phyloP scores from a whole-genome alignment of 2,329 filamentous ascomycete species.

The Ceratocystis harringtonii region DNA sequence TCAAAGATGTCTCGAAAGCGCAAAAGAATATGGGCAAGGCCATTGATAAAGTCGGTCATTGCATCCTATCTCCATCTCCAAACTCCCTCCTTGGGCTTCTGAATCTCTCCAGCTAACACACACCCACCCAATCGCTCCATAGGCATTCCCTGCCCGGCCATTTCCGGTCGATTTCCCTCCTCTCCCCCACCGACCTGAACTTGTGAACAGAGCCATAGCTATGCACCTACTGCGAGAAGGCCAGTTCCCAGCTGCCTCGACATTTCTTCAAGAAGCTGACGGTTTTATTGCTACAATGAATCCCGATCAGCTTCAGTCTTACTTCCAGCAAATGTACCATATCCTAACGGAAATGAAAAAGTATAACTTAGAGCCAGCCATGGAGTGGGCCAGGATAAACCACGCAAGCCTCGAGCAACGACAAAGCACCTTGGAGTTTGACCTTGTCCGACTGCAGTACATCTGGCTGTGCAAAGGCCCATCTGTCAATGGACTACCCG shows the following conservation, averaged over 20 bases:
- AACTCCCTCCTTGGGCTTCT: background rate
- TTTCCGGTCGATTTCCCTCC: slow-evolving; percentile 44
- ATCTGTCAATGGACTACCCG: slow-evolving; percentile 38
- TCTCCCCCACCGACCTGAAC: slow-evolving; percentile 38
- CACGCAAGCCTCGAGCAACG: slow-evolving; percentile 56
- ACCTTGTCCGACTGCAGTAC: slow-evolving; percentile 79
- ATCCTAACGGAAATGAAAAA: slow-evolving; percentile 42
- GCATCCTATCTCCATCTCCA: background rate
- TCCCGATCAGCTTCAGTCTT: slow-evolving; percentile 47
- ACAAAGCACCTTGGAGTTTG: slow-evolving; percentile 89
- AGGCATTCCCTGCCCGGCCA: slow-evolving; percentile 61
- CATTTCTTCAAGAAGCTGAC: slow-evolving; percentile 59
- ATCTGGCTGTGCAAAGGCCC: slow-evolving; percentile 69
- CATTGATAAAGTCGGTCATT: slow-evolving; percentile 53
- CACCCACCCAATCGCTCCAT: slow-evolving; percentile 20
- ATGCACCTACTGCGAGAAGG: slow-evolving; percentile 95
- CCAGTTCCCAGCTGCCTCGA: slow-evolving; percentile 74
- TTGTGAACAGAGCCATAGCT: slow-evolving; percentile 85
- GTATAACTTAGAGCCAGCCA: slow-evolving; percentile 65
- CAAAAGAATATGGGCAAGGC: slow-evolving; percentile 75
- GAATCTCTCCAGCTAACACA: background rate
- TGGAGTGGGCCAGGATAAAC: slow-evolving; percentile 68
- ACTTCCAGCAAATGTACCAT: slow-evolving; percentile 81
- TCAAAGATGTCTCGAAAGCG: slow-evolving; percentile 70
- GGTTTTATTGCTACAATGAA: slow-evolving; percentile 21